A percentile compares a stretch with the other conserved stretches of the same genome.
phyloP scores from a whole-genome alignment of 495 filamentous ascomycete genomes.

The Durotheca rogersii region DNA sequence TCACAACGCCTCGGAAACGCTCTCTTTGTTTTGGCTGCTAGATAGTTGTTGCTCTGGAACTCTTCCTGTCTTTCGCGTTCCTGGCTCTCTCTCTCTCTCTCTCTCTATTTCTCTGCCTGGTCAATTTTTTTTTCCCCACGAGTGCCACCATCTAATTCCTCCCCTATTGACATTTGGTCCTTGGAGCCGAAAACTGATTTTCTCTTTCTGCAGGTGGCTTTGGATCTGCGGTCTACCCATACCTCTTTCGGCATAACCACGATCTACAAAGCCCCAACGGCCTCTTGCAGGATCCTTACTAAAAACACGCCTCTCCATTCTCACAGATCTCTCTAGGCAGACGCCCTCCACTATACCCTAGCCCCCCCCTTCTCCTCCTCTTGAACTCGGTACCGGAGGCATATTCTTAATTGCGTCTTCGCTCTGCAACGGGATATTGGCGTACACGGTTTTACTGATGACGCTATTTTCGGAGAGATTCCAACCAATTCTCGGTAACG shows the following conservation, averaged over 20 bases:
- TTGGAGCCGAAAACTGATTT: conserved; percentile 25
- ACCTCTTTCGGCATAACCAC: conserved; percentile 18
- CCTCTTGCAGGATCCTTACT: conserved; percentile 16
- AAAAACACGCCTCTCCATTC: conserved; percentile 12
- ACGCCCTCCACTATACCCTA: conserved; percentile 9
- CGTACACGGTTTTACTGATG: neutral
- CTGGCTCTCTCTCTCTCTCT: too few species aligned
- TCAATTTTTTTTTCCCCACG: conserved; percentile 3
- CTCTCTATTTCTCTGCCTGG: neutral
- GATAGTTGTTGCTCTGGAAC: too few species aligned
- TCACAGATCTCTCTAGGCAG: conserved; percentile 5
- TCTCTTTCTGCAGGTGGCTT: conserved; percentile 29
- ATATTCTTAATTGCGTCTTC: neutral
- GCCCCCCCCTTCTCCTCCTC: neutral
- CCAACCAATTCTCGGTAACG: neutral
- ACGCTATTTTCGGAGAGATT: neutral
- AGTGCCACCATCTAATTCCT: conserved; percentile 1
- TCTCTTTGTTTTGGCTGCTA: too few species aligned
- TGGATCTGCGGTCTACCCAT: conserved; percentile 25
- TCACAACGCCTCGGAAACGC: too few species aligned
- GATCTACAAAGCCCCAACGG: conserved; percentile 27
- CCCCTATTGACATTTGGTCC: conserved; percentile 5
- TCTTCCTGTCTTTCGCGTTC: neutral
- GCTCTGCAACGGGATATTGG: neutral
- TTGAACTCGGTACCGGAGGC: neutral